Base-by-base conservation (phyloP, 306 rosid species). In the Cucurbita pepo region DNA sequence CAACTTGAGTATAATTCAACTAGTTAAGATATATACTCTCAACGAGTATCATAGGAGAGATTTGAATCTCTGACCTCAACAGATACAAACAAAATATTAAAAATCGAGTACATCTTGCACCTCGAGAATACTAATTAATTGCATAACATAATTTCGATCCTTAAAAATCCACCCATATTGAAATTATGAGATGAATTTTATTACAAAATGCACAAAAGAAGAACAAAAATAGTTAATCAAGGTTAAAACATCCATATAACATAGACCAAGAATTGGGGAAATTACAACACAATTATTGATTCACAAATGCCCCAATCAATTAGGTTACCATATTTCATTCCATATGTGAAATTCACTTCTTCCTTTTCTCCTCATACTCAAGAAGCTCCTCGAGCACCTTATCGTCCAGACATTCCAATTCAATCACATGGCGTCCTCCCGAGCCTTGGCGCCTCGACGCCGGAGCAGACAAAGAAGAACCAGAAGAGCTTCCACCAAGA, bases 371-470 rank as follows among this genome's bases (percentile, higher is more conserved):
- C 12, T 88, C 93, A 44, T 14, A 82, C 11, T 81, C 96, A 59
- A 92, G 96, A 84, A 92, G 95, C 25, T 92, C 98, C 77, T 92
- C 98, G 55, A 92, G 53, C 76, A 92, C 56, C 75, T 80, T 87
- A 43, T 92, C 90, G 58, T 92, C 98, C 41, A 81, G 81, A 76
- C 60, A 92, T 85, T 92, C 96, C 10, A 88, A 79, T 75, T 88
- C 98, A 67, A 90, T 70, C 41, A 92, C 96, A 79, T 91, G 86
- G 14, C 48, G 79, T 43, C 73, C 67, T 16, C 48, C 44, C 75
- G 70, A 8, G 13, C 38, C 50, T n/a, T 41, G 79, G 38, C 36
- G 36, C 53, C 53, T 43, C 3, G 18, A 2, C 1, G 18, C 38
- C 3, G 13, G 3, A 61, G 13, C 69, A 0, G 85, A 65, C 7